These are phyloP conservation scores for Gyromitra esculenta DNA, from an alignment of 2,329 filamentous ascomycete species.

Conservation along the genomic window DNA sequence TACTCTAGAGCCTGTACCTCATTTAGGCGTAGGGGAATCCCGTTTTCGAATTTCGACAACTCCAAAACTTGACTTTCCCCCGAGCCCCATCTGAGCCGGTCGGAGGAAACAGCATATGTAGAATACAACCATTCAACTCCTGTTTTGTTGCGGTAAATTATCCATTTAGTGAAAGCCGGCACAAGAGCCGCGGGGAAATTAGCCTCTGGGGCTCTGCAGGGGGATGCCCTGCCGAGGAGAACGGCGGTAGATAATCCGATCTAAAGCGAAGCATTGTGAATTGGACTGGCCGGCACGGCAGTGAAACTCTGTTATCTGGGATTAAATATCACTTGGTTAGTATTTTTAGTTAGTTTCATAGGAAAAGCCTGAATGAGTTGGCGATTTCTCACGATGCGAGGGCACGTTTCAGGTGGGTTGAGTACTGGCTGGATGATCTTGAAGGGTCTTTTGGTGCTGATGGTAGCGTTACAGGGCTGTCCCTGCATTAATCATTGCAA, in stretches of 20 bases:
- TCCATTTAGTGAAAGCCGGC: not conserved
- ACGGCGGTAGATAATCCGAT: conserved; percentile 16
- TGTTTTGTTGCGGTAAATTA: not conserved
- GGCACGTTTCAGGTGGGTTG: not conserved
- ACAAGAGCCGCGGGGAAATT: conserved; percentile 17
- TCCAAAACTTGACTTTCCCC: not conserved
- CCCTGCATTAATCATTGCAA: not conserved
- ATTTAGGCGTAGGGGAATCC: not conserved
- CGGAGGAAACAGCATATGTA: conserved; percentile 6
- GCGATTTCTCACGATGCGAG: conserved; percentile 6
- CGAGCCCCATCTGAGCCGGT: not conserved
- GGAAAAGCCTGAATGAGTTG: conserved; percentile 11
- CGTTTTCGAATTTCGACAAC: not conserved
- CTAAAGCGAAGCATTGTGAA: conserved; percentile 43
- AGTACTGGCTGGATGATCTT: not conserved
- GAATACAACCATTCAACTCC: not conserved
- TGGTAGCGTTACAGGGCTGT: not conserved
- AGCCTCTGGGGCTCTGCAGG: conserved; percentile 4
- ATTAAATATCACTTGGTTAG: not conserved
- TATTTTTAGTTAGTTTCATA: conserved; percentile 18
- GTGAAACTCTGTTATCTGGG: conserved; percentile 9
- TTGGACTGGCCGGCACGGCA: conserved; percentile 18
- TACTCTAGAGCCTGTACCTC: not conserved
- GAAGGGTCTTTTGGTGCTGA: not conserved
- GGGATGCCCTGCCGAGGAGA: not conserved